A percentile compares a stretch with the other conserved stretches of the same genome.
Evolutionary conservation across 345 rosid genomes (phyloP).

Genomic region (Corchorus olitorius): DNA sequence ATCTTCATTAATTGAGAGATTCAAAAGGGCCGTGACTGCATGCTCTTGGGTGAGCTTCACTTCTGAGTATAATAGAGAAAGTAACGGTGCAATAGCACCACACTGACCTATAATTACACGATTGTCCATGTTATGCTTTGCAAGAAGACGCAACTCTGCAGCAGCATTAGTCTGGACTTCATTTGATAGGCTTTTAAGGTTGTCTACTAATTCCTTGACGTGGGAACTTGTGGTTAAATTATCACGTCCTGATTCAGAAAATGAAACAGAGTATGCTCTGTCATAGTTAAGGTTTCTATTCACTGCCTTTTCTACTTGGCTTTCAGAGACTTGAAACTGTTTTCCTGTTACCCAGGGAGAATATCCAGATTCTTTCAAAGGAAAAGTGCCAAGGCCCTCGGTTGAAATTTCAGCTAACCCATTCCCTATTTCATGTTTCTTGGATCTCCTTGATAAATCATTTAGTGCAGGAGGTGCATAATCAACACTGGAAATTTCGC

Average conservation of each 20-base stretch:
- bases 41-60: conserved; percentile 79
- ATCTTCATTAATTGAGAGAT: conserved; percentile 79
- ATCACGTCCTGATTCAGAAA: conserved; percentile 44
- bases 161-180: conserved; percentile 67
- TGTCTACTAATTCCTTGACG: conserved; percentile 59
- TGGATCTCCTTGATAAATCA: conserved; percentile 33
- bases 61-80: conserved; percentile 69
- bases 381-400: conserved; percentile 28
- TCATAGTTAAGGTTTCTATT: conserved; percentile 31
- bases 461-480: conserved; percentile 48
- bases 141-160: conserved; percentile 77
- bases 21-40: conserved; percentile 83
- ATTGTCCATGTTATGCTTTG: conserved; percentile 68
- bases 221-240: conserved; percentile 48
- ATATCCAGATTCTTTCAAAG: conserved; percentile 42
- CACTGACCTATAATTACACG: conserved; percentile 64
- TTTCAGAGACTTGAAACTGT: conserved; percentile 34
- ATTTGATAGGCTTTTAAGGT: conserved; percentile 58
- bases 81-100: conserved; percentile 70
- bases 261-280: conserved; percentile 31
- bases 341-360: conserved; percentile 43
- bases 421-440: conserved; percentile 32
- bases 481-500: conserved; percentile 70
- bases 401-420: conserved; percentile 36
- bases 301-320: conserved; percentile 35